phyloP scores from a whole-genome alignment of 75 land plant genomes.

The Cryptomeria japonica region DNA sequence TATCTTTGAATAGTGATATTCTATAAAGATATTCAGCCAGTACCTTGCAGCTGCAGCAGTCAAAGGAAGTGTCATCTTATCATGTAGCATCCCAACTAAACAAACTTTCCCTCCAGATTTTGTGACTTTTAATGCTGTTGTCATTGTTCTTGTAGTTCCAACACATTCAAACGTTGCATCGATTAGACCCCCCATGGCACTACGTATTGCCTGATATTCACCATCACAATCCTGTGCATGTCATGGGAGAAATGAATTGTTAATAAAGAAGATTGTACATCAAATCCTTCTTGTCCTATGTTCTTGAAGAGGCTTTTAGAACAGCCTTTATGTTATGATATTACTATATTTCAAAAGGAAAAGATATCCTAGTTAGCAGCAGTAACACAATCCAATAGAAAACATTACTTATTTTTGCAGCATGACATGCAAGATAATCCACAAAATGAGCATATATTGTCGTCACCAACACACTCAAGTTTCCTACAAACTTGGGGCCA shows the following conservation, averaged over 20 bases:
- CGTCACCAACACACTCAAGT: no score
- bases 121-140: conserved; percentile 35
- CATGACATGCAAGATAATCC: no score
- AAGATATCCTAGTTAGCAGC: background rate
- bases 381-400: background rate
- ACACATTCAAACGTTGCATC: conserved; percentile 46
- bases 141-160: conserved; percentile 40
- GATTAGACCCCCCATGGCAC: conserved; percentile 22
- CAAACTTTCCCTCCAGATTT: conserved; percentile 49
- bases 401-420: background rate
- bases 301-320: background rate
- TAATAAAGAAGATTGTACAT: background rate
- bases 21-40: background rate
- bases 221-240: conserved; percentile 26
- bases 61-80: conserved; percentile 37
- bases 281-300: background rate
- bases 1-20: background rate
- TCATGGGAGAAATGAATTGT: background rate
- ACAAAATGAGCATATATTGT: no score
- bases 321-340: background rate
- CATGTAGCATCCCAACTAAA: conserved; percentile 48
- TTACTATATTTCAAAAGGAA: no score
- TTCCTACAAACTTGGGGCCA: no score
- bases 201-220: conserved; percentile 24
- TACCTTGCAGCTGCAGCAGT: conserved; percentile 45